Conservation (phyloP, 148 eudicot genomes). For the Vaccinium macrocarpon region DNA sequence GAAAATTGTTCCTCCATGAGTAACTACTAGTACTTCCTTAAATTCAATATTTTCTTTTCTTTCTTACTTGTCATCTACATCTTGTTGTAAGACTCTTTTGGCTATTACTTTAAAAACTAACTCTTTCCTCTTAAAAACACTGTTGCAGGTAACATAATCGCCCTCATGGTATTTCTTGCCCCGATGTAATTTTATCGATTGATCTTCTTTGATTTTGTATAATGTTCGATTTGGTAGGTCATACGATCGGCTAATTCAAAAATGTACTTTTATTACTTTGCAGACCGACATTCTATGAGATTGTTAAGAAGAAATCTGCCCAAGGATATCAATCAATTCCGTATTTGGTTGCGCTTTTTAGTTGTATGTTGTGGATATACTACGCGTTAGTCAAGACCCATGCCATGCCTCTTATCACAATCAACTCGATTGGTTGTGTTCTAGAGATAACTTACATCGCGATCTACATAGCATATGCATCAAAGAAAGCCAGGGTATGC, state of each 20-base stretch:
- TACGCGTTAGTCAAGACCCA: conserved; percentile 48
- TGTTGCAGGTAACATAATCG: conserved; percentile 8
- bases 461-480: conserved; percentile 49
- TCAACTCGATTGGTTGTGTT: conserved; percentile 55
- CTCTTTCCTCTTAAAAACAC: background rate
- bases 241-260: background rate
- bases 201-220: background rate
- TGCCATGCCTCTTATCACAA: conserved; percentile 50
- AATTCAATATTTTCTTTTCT: background rate
- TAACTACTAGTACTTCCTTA: background rate
- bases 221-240: background rate
- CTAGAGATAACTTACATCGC: conserved; percentile 56
- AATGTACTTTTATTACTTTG: background rate
- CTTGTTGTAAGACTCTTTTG: background rate
- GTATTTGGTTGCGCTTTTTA: conserved; percentile 56
- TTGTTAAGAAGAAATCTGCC: conserved; percentile 59
- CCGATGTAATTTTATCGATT: background rate
- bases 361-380: conserved; percentile 52
- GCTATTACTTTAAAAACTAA: background rate
- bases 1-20: background rate
- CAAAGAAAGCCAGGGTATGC: conserved; percentile 42
- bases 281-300: conserved; percentile 59
- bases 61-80: background rate
- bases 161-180: conserved; percentile 14
- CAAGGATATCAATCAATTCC: conserved; percentile 65